A percentile compares a stretch with the other conserved stretches of the same genome.
Conservation (phyloP, 345 rosid species). For the Eucalyptus cloeziana region DNA sequence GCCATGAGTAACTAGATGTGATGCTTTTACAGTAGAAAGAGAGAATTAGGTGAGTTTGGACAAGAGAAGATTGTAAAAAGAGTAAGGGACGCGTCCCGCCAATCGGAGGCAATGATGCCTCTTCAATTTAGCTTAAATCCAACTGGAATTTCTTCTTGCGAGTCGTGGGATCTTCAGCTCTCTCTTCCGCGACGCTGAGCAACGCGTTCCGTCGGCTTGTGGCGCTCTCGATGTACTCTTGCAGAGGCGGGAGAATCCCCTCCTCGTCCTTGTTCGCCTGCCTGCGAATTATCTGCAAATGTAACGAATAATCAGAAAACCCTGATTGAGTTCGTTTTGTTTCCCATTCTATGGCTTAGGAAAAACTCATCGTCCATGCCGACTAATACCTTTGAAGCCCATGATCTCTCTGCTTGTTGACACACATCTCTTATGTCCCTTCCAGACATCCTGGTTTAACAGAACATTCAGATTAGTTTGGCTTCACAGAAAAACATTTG, state of each 20-base stretch:
- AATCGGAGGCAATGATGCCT: background rate
- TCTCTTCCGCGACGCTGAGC: constrained; percentile 17
- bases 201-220: constrained; percentile 34
- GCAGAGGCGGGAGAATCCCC: constrained; percentile 49
- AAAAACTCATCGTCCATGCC: background rate
- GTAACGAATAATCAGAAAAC: background rate
- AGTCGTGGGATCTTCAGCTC: background rate
- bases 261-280: constrained; percentile 23
- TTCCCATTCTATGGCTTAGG: background rate
- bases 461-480: background rate
- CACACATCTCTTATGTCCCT: constrained; percentile 83
- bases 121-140: constrained; percentile 19
- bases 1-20: background rate
- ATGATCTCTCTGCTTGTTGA: constrained; percentile 85
- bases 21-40: background rate
- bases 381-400: constrained; percentile 79
- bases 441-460: constrained; percentile 63
- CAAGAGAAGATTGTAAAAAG: background rate
- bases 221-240: constrained; percentile 63
- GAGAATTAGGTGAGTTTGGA: background rate
- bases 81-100: background rate
- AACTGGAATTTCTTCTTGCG: constrained; percentile 20
- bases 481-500: background rate
- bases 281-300: constrained; percentile 59
- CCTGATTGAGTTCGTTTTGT: background rate